These are phyloP conservation scores for Pseudotulostoma volvatum DNA, from an alignment of 495 filamentous ascomycete species.

Conservation along the genomic window DNA sequence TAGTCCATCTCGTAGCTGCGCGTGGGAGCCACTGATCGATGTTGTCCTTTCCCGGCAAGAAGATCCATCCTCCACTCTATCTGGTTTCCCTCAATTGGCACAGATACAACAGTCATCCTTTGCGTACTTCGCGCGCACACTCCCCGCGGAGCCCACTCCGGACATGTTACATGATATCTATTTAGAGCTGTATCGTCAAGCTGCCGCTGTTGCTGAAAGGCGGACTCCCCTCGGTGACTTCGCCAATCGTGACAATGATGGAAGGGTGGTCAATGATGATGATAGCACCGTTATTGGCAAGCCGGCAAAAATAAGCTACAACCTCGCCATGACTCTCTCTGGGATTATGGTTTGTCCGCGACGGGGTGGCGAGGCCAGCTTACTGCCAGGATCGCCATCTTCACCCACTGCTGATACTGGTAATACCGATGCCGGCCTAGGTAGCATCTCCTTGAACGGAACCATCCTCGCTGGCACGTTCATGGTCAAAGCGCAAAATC, in stretches of 20 bases:
- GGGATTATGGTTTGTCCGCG: slow-evolving; percentile 57
- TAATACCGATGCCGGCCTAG: slow-evolving; percentile 28
- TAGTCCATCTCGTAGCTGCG: too few species aligned
- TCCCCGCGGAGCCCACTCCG: slow-evolving; percentile 24
- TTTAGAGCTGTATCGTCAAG: slow-evolving; percentile 36
- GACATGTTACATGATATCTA: slow-evolving; percentile 32
- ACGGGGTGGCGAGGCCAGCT: slow-evolving; percentile 21
- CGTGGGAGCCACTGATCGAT: slow-evolving; percentile 45
- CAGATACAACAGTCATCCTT: slow-evolving; percentile 30
- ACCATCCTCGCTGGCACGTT: slow-evolving; percentile 67
- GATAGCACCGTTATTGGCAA: slow-evolving; percentile 15
- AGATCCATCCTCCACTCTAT: slow-evolving; percentile 6
- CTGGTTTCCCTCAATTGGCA: slow-evolving; percentile 9
- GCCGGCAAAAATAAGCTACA: slow-evolving; percentile 53
- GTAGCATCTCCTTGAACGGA: slow-evolving; percentile 53
- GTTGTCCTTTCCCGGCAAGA: slow-evolving; percentile 10
- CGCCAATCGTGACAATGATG: slow-evolving; percentile 1
- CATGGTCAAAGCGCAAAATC: slow-evolving; percentile 55
- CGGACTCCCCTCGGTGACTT: too few species aligned
- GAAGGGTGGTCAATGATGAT: not conserved
- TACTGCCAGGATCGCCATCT: too few species aligned
- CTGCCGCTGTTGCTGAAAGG: slow-evolving; percentile 21
- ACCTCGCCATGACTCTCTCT: slow-evolving; percentile 54
- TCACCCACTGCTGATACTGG: slow-evolving; percentile 5
- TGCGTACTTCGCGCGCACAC: slow-evolving; percentile 29